Conservation (phyloP, 495 filamentous ascomycete species). For the Apiosordaria backusii region DNA sequence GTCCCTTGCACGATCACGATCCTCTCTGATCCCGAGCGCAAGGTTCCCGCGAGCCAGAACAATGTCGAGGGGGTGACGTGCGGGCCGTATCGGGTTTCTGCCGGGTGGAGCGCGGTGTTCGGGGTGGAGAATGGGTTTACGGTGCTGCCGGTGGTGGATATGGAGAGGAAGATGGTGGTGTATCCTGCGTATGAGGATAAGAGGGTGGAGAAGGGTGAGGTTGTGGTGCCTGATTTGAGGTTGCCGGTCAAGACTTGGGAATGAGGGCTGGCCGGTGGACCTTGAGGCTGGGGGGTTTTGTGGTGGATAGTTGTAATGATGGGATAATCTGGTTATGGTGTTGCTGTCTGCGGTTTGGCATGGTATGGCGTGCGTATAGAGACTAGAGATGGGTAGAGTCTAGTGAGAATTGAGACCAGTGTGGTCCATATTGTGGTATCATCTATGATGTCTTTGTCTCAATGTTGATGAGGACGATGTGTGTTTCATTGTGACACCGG, state of each 20-base stretch:
- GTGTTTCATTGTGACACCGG: no score
- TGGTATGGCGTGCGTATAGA: neutral
- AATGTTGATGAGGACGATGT: no score
- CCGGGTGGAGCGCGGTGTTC: constrained; percentile 8
- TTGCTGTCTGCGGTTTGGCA: neutral
- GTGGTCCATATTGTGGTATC: neutral
- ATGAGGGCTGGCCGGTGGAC: neutral
- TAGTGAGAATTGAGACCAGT: neutral
- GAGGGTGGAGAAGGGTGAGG: neutral
- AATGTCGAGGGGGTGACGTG: neutral
- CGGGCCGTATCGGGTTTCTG: constrained; percentile 6
- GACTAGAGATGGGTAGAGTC: neutral
- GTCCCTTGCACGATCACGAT: constrained; percentile 7
- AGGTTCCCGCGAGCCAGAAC: constrained; percentile 4
- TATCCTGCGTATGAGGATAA: constrained; percentile 4
- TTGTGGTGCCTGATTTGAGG: constrained; percentile 3
- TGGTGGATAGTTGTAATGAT: no score
- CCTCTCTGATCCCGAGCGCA: neutral
- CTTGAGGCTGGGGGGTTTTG: neutral
- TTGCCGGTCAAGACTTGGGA: neutral
- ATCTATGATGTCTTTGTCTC: no score
- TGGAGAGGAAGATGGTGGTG: neutral
- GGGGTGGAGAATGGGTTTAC: constrained; percentile 7
- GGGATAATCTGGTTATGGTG: neutral
- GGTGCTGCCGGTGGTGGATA: constrained; percentile 7